Percentiles rank a stretch among this genome's conserved stretches.
Conservation (phyloP, 257 asterid genomes). For the Scutellaria barbata region DNA sequence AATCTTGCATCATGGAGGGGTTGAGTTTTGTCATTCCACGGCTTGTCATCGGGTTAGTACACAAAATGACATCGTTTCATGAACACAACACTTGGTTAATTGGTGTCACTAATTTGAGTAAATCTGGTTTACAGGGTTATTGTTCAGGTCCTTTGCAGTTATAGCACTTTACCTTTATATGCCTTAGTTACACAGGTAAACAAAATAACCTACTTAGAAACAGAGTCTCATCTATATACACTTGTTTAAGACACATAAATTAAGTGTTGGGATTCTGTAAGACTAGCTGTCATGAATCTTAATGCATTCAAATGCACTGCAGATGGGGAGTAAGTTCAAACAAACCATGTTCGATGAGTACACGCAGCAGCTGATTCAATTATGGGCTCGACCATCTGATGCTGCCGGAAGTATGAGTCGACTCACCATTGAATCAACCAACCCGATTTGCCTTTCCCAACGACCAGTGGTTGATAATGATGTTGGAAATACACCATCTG, state of each 20-base stretch:
- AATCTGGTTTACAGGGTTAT: slow-evolving; percentile 40
- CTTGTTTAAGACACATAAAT: too few relatives aligned
- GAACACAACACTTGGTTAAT: slow-evolving; percentile 66
- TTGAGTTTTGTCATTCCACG: slow-evolving; percentile 68
- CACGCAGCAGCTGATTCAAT: slow-evolving; percentile 25
- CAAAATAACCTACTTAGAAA: background rate
- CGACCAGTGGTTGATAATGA: slow-evolving; percentile 15
- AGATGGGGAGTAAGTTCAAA: slow-evolving; percentile 87
- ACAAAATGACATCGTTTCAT: slow-evolving; percentile 51
- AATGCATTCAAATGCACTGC: slow-evolving; percentile 11
- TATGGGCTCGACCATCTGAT: slow-evolving; percentile 45
- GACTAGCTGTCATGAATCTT: too few relatives aligned
- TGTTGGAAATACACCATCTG: slow-evolving; percentile 25
- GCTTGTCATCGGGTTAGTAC: slow-evolving; percentile 66
- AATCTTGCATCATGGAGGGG: slow-evolving; percentile 90
- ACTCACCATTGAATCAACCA: slow-evolving; percentile 38
- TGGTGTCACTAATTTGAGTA: background rate
- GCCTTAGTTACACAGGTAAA: slow-evolving; percentile 57
- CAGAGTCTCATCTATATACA: too few relatives aligned
- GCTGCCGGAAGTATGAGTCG: background rate
- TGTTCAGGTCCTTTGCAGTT: slow-evolving; percentile 59
- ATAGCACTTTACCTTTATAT: slow-evolving; percentile 54
- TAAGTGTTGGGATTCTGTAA: too few relatives aligned
- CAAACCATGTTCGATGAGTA: slow-evolving; percentile 52
- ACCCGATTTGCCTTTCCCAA: slow-evolving; percentile 42